These are phyloP conservation scores for Lentinula aciculospora DNA, from an alignment of 768 basidiomycete species.

Conservation along the genomic window DNA sequence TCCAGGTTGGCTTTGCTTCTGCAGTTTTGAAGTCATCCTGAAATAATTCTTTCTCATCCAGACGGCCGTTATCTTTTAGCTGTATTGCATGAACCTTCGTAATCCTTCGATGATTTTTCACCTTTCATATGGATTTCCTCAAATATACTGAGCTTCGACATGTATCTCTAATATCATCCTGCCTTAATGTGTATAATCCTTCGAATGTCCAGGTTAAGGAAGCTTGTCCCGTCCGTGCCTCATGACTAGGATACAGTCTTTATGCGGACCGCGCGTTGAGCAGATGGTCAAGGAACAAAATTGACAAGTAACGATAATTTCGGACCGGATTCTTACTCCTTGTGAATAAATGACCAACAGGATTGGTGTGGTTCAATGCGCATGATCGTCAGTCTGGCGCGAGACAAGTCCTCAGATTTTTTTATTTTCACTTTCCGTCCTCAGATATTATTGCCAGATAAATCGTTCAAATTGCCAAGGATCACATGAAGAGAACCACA, in stretches of 20 bases:
- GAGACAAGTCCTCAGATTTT: no score
- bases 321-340: no score
- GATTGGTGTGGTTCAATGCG: no score
- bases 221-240: no score
- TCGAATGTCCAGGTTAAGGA: neutral
- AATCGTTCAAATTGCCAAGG: neutral
- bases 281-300: neutral
- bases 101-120: neutral
- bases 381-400: no score
- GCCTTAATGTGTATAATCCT: neutral
- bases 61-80: conserved; percentile 80
- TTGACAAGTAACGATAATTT: no score
- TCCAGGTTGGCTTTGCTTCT: conserved; percentile 50
- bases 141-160: neutral
- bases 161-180: neutral
- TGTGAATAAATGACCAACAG: no score
- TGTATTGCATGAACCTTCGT: conserved; percentile 52
- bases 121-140: neutral
- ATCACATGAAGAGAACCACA: neutral
- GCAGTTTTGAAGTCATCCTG: neutral
- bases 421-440: no score
- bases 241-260: no score
- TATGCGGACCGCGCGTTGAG: neutral
- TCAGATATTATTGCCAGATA: no score
- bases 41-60: conserved; percentile 19